Base-by-base conservation (phyloP, 768 basidiomycete species). In the Suillus americanus region DNA sequence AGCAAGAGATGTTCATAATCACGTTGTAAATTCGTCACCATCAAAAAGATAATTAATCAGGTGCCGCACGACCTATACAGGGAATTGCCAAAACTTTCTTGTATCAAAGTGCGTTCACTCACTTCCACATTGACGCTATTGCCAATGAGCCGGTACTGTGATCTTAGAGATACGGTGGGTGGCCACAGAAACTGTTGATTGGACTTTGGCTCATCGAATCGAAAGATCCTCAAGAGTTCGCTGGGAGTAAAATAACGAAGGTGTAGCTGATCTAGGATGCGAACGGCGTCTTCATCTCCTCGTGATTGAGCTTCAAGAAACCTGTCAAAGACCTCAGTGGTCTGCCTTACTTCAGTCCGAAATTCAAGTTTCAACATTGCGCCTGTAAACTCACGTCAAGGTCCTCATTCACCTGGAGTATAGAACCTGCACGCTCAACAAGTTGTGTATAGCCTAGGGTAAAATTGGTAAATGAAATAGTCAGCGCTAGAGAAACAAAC, bases 121-220 rank as follows among this genome's bases (percentile, higher is more conserved):
- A 93, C 91, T 63, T 79, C 79, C 8, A 93, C 90, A 73, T 94
- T 94, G 9, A 94, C 86, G 63, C 91, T 92, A 73, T 94, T 94
- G 20, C 92, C 92, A 62, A 94, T 88, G 35, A 93, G 78, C 55
- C 86, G 83, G 67, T 94, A 93, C 71, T 86, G 88, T 12, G 89
- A 85, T 74, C 90, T 92, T 1, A 71, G 82, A 3, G 89, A 86
- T 12, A 91, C 75, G 2, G 72, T 72, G 8, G 73, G 68, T 5
- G 91, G 91, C 90, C 91, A 94, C n/a, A 73, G 63, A 68, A 92
- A 90, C 60, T 20, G 10, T 30, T 40, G 6, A 60, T 66, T 61
- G 23, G 64, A 55, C n/a, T 41, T 50, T 14, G 41, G 14, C 28
- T 73, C 68, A 2, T 75, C 78, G 65, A 93, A 89, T 62, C 82